Evolutionary conservation across 164 flowering plant species (phyloP), one percentile per base, ranked within the genome.

Genomic region (Berberis vulgaris): DNA sequence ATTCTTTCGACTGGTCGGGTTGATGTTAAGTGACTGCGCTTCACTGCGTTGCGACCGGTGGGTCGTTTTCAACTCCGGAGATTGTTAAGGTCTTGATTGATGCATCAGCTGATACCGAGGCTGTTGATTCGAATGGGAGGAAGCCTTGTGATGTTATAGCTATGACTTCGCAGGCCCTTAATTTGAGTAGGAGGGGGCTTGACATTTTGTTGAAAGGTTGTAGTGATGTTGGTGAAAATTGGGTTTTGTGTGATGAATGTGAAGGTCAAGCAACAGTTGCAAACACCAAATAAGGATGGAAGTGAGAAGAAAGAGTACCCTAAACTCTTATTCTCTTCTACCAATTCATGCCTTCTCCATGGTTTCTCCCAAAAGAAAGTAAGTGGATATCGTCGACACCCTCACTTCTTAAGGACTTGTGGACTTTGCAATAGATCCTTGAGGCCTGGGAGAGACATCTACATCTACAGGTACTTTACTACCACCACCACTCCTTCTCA

Each of bases 1-100:
- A 74, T 90, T 2, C 57, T 89, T 9, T 76, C 69, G 5, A 62
- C 70, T 6, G 81, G 82, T 4, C 68, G 58, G 55, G 82, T 75
- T 54, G 84, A 89, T 74, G 88, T 87, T 11, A 87, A 85, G 82
- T 72, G 26, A 89, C 98, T 7, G 87, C 98, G n/a, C 94, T 94
- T 60, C 98, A 94, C 74, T 87, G 95, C 66, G 97, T 93, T 41
- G 90, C 82, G 1, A 80, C 91, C n/a, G 97, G 96, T 6, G 92
- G 96, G 5, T 75, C 96, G 0, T 45, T 49, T 6, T 58, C 82
- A 1, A 73, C 85, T 1, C 56, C 71, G 7, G 86, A 83, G 71
- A 59, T 77, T 44, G 84, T 87, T 26, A 75, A 80, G 77, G 71
- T 80, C 60, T 72, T 94, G 73, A 72, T 94, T 52, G 80, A 75